phyloP scores from a whole-genome alignment of 176 grass and related monocot genomes.

The Carex kokanica region DNA sequence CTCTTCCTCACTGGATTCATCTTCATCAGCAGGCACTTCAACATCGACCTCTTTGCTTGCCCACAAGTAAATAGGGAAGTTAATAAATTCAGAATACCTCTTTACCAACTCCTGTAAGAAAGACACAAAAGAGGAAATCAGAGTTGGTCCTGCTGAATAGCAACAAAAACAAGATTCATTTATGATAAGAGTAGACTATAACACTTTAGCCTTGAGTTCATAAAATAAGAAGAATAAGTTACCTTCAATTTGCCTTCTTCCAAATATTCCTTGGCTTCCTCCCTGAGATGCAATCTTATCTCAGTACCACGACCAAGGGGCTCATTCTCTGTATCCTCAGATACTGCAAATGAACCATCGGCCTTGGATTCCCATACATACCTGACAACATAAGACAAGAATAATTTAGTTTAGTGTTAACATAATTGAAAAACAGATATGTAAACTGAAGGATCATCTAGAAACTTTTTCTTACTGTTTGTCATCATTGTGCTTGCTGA shows the following conservation, averaged over 20 bases:
- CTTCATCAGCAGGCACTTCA: conserved; percentile 86
- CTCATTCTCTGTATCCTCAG: conserved; percentile 93
- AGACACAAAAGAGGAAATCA: neutral
- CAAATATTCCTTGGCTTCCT: conserved; percentile 92
- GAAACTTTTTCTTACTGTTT: conserved; percentile 59
- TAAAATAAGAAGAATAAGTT: conserved; percentile 2
- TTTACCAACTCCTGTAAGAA: conserved; percentile 82
- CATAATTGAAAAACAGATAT: neutral
- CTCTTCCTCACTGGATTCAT: conserved; percentile 76
- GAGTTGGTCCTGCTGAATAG: neutral
- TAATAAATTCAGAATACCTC: conserved; percentile 96
- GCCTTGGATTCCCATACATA: conserved; percentile 96
- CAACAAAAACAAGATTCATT: neutral
- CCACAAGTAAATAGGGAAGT: conserved; percentile 98
- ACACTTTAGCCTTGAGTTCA: conserved; percentile 14
- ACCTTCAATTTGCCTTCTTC: conserved; percentile 97
- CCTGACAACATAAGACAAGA: conserved; percentile 28
- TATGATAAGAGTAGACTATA: neutral
- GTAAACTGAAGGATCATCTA: neutral
- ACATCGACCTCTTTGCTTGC: conserved; percentile 96
- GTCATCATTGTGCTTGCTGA: conserved; percentile 99
- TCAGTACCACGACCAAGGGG: conserved; percentile 95
- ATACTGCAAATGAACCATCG: conserved; percentile 91
- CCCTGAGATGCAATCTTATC: conserved; percentile 87
- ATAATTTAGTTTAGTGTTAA: neutral